A percentile compares a stretch with the other conserved stretches of the same genome.
phyloP scores from a whole-genome alignment of 805 yeast species.

The Candida golubevii region DNA sequence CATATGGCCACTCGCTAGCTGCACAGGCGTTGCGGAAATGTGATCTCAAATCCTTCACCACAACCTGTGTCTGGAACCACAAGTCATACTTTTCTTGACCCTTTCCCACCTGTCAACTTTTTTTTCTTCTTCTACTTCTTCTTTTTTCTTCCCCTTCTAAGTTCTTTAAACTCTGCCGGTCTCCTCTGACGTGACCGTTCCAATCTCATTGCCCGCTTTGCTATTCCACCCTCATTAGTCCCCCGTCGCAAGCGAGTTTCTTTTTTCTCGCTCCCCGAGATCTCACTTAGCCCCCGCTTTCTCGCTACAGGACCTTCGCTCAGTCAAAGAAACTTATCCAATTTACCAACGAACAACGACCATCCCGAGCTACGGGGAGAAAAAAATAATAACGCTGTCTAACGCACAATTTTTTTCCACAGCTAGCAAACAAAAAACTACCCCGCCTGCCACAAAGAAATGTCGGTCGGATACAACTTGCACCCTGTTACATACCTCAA shows the following conservation, averaged over 20 bases:
- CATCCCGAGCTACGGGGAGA: too few species aligned
- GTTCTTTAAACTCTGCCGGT: not conserved
- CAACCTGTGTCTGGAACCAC: too few species aligned
- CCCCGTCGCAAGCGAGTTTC: not conserved
- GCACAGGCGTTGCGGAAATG: too few species aligned
- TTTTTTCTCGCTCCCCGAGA: not conserved
- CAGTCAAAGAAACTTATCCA: not conserved
- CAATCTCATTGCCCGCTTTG: not conserved
- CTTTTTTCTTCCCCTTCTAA: too few species aligned
- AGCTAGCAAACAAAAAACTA: not conserved
- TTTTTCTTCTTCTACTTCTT: too few species aligned
- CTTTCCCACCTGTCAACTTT: too few species aligned
- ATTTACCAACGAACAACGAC: not conserved
- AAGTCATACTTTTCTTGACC: too few species aligned
- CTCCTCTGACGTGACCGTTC: not conserved
- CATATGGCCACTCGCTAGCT: too few species aligned
- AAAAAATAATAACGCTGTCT: too few species aligned
- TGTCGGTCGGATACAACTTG: constrained; percentile 36
- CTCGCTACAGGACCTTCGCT: not conserved
- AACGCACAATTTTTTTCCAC: too few species aligned
- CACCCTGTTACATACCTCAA: constrained; percentile 44
- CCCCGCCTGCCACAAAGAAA: not conserved
- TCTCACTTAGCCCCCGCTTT: not conserved
- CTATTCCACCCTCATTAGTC: not conserved
- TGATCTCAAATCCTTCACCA: too few species aligned